Conservation (phyloP, 225 moss, liverwort and hornwort species). For the Physcomitrellopsis africana region DNA sequence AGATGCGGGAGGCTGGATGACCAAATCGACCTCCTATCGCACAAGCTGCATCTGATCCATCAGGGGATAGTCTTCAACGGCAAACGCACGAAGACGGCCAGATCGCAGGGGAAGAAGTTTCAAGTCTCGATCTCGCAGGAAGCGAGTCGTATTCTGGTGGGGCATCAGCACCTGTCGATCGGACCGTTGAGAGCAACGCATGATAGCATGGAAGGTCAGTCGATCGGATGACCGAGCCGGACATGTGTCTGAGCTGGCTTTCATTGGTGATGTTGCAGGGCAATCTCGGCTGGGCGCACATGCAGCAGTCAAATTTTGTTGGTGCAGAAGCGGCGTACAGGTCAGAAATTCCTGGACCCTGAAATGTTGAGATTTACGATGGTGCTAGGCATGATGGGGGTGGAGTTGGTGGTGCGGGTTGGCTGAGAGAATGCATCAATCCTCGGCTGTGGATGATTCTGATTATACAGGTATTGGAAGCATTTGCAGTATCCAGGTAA, state of each 20-base stretch:
- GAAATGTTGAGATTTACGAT: too few relatives aligned
- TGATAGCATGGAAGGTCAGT: not conserved
- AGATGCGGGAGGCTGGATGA: conserved; percentile 94
- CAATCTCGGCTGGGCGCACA: conserved; percentile 97
- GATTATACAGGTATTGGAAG: too few relatives aligned
- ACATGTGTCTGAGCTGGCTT: not conserved
- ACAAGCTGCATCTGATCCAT: conserved; percentile 93
- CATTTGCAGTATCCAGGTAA: too few relatives aligned
- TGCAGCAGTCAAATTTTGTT: conserved; percentile 93
- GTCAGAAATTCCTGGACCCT: conserved; percentile 21
- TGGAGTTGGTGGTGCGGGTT: too few relatives aligned
- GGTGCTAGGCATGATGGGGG: too few relatives aligned
- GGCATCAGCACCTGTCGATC: not conserved
- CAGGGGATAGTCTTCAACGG: conserved; percentile 99
- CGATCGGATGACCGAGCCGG: too few relatives aligned
- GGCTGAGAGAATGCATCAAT: too few relatives aligned
- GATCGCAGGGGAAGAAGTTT: conserved; percentile 98
- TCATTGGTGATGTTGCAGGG: conserved; percentile 52
- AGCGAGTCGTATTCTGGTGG: conserved; percentile 88
- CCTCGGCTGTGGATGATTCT: too few relatives aligned
- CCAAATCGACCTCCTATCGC: conserved; percentile 88
- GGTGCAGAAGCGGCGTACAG: conserved; percentile 95
- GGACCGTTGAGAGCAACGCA: not conserved
- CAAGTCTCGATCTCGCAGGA: conserved; percentile 98
- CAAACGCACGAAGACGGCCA: conserved; percentile 95